Percentiles rank a stretch among this genome's conserved stretches.
phyloP scores from a whole-genome alignment of 164 flowering plant genomes.

The Magnolia kwangsiensis region DNA sequence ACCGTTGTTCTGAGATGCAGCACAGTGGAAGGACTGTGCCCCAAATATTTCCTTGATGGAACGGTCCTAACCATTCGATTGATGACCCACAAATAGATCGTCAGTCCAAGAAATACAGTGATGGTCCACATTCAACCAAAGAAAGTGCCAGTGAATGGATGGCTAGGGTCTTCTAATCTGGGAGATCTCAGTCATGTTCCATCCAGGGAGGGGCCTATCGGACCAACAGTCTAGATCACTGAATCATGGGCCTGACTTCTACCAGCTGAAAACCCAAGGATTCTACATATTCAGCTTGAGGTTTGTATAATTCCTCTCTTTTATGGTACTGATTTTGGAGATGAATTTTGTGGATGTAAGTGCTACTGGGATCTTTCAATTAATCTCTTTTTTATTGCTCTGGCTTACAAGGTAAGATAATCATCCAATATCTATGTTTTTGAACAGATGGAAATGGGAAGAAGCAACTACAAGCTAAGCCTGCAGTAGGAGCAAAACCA shows the following conservation, averaged over 20 bases:
- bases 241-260: background rate
- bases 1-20: too few relatives aligned
- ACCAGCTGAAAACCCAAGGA: background rate
- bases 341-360: background rate
- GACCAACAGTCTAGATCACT: too few relatives aligned
- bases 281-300: background rate
- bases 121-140: too few relatives aligned
- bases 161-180: too few relatives aligned
- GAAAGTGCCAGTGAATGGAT: too few relatives aligned
- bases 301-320: background rate
- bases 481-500: constrained; percentile 38
- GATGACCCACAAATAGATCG: too few relatives aligned
- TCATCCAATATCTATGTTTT: background rate
- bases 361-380: background rate
- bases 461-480: constrained; percentile 45
- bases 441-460: constrained; percentile 39
- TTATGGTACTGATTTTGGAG: background rate
- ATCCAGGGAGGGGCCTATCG: too few relatives aligned
- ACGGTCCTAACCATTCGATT: too few relatives aligned
- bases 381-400: background rate
- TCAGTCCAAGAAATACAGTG: too few relatives aligned
- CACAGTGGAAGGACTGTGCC: too few relatives aligned
- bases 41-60: too few relatives aligned
- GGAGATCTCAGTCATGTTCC: too few relatives aligned
- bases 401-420: background rate